Conservation (phyloP, 2,329 filamentous ascomycete species). For the Fusarium chlamydosporum region DNA sequence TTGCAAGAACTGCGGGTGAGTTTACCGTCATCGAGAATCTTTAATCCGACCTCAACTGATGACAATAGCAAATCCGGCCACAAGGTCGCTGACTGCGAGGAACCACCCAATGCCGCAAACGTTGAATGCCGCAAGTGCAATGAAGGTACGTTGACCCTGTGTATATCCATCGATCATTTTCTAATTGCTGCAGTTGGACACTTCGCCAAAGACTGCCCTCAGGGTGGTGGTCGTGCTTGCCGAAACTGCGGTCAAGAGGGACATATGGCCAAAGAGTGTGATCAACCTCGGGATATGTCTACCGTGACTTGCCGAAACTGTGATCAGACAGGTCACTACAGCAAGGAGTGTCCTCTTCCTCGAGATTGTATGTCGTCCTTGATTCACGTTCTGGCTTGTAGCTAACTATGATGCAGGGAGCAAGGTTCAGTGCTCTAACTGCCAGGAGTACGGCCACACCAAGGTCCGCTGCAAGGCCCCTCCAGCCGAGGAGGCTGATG, state of each 20-base stretch:
- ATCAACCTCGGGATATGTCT: constrained; percentile 60
- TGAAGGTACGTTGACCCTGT: constrained; percentile 63
- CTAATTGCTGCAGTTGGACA: constrained; percentile 66
- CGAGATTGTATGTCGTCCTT: constrained; percentile 54
- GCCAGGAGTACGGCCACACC: constrained; percentile 58
- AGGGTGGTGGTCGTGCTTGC: constrained; percentile 68
- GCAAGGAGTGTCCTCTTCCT: constrained; percentile 74
- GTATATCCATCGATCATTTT: not conserved
- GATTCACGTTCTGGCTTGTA: not conserved
- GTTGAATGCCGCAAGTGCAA: constrained; percentile 77
- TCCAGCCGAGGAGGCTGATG: constrained; percentile 42
- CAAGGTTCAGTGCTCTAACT: constrained; percentile 59
- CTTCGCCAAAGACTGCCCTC: constrained; percentile 74
- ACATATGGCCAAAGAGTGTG: constrained; percentile 68
- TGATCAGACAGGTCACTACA: constrained; percentile 71
- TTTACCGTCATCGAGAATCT: not conserved
- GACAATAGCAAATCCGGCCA: constrained; percentile 64
- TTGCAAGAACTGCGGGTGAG: constrained; percentile 76
- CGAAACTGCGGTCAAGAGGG: constrained; percentile 76
- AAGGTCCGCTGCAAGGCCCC: constrained; percentile 57
- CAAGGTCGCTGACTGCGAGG: constrained; percentile 65
- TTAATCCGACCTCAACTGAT: constrained; percentile 28
- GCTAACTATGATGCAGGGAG: constrained; percentile 53
- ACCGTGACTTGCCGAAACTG: constrained; percentile 73
- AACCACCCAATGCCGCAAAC: constrained; percentile 72